A percentile compares a stretch with the other conserved stretches of the same genome.
These are phyloP conservation scores for Kwoniella shandongensis DNA, from an alignment of 768 basidiomycete species.

Conservation along the genomic window DNA sequence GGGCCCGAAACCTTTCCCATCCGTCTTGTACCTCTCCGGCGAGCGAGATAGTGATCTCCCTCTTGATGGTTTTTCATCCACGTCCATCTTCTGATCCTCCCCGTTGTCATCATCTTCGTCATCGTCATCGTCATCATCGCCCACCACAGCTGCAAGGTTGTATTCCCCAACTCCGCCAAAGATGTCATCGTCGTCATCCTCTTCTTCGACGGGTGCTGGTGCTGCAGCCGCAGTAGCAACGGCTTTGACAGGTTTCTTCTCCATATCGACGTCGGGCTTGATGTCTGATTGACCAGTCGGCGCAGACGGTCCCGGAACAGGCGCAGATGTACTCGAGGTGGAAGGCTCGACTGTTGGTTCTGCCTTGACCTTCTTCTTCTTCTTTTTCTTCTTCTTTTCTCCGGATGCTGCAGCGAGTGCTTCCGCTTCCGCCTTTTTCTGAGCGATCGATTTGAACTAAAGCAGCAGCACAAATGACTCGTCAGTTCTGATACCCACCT, in stretches of 20 bases:
- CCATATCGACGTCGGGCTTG: neutral
- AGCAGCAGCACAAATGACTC: too few relatives aligned
- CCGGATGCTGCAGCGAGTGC: slow-evolving; percentile 15
- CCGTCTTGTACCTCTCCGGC: neutral
- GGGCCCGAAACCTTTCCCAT: slow-evolving; percentile 12
- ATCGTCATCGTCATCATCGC: slow-evolving; percentile 61
- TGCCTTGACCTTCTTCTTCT: slow-evolving; percentile 45
- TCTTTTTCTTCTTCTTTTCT: slow-evolving; percentile 47
- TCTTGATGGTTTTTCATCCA: slow-evolving; percentile 5
- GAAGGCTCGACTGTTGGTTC: slow-evolving; percentile 8
- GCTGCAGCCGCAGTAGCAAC: neutral
- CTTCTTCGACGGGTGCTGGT: slow-evolving; percentile 4
- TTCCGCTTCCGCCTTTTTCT: slow-evolving; percentile 37
- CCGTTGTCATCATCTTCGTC: slow-evolving; percentile 53
- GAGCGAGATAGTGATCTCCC: slow-evolving; percentile 23
- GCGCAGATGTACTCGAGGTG: neutral
- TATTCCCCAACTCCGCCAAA: slow-evolving; percentile 85
- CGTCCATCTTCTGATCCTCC: slow-evolving; percentile 22
- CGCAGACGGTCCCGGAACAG: neutral
- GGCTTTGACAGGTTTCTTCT: neutral
- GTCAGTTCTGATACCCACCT: neutral
- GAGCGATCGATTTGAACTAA: slow-evolving; percentile 50
- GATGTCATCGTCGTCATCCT: slow-evolving; percentile 70
- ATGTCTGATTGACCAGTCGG: neutral
- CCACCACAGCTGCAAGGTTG: slow-evolving; percentile 64